phyloP scores from a whole-genome alignment of 2,329 filamentous ascomycete species.

The Pleoardoris graminearum region DNA sequence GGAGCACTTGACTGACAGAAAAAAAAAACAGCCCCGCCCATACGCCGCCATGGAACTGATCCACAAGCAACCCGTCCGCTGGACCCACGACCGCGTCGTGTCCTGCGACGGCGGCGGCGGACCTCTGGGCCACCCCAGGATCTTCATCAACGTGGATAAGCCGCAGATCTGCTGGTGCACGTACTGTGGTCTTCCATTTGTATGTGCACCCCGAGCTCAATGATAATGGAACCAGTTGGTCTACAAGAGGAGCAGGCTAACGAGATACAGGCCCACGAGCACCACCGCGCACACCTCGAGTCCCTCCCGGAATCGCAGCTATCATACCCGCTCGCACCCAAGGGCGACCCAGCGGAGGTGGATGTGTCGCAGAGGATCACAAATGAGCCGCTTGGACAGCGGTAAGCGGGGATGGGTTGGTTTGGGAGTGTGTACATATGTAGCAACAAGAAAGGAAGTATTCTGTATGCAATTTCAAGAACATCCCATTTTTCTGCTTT shows the following conservation, averaged over 20 bases:
- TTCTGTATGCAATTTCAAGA: neutral
- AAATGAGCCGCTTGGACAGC: slow-evolving; percentile 62
- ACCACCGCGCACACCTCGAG: slow-evolving; percentile 82
- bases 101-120: slow-evolving; percentile 93
- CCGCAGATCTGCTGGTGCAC: slow-evolving; percentile 86
- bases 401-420: slow-evolving; percentile 48
- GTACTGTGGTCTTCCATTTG: slow-evolving; percentile 93
- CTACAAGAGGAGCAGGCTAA: slow-evolving; percentile 6
- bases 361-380: slow-evolving; percentile 62
- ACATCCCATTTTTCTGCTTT: no score
- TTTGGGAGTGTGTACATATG: slow-evolving; percentile 30
- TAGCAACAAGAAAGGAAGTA: slow-evolving; percentile 19
- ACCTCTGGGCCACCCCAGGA: slow-evolving; percentile 82
- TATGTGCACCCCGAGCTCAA: slow-evolving; percentile 56
- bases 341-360: slow-evolving; percentile 62
- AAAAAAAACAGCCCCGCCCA: slow-evolving; percentile 71
- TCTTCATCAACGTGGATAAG: slow-evolving; percentile 99
- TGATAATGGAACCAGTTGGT: neutral
- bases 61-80: slow-evolving; percentile 91
- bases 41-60: slow-evolving; percentile 92
- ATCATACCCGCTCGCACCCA: slow-evolving; percentile 76
- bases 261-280: slow-evolving; percentile 75
- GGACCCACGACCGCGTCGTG: slow-evolving; percentile 81
- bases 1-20: slow-evolving; percentile 24
- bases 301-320: slow-evolving; percentile 68